Percentiles rank a stretch among this genome's conserved stretches.
These are phyloP conservation scores for Malus hybrid DNA, from an alignment of 331 rosid species.

Conservation along the genomic window DNA sequence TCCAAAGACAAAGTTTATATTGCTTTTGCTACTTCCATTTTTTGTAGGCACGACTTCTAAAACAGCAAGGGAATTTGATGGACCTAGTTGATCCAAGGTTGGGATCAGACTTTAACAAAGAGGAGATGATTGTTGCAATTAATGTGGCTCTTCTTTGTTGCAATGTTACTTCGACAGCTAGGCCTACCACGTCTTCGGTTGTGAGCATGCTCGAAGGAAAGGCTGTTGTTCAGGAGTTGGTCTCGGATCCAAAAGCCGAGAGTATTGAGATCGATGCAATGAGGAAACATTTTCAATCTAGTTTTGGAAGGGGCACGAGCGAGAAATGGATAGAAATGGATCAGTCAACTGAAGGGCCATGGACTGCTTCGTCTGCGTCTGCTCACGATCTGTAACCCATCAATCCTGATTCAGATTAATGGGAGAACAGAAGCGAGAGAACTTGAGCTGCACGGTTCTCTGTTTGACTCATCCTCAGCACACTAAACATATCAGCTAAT, in stretches of 20 bases:
- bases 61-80: conserved; percentile 40
- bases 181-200: conserved; percentile 61
- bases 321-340: conserved; percentile 18
- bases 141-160: conserved; percentile 54
- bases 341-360: conserved; percentile 29
- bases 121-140: conserved; percentile 29
- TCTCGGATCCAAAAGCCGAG: conserved; percentile 17
- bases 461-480: no score
- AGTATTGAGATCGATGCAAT: conserved; percentile 18
- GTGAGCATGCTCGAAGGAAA: conserved; percentile 62
- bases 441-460: not conserved
- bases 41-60: conserved; percentile 38
- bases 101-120: conserved; percentile 22
- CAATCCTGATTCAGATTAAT: conserved; percentile 28
- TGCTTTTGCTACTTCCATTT: not conserved
- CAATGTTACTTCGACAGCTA: conserved; percentile 30
- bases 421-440: conserved; percentile 27
- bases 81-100: conserved; percentile 58
- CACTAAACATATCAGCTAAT: no score
- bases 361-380: conserved; percentile 30
- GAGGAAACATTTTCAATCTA: conserved; percentile 5
- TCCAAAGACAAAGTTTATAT: no score
- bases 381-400: conserved; percentile 27
- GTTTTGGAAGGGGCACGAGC: not conserved
- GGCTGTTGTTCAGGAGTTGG: conserved; percentile 20